A percentile compares a stretch with the other conserved stretches of the same genome.
Evolutionary conservation across 352 stramenopile species (phyloP).

Genomic region (Globisporangium uncinulatum): DNA sequence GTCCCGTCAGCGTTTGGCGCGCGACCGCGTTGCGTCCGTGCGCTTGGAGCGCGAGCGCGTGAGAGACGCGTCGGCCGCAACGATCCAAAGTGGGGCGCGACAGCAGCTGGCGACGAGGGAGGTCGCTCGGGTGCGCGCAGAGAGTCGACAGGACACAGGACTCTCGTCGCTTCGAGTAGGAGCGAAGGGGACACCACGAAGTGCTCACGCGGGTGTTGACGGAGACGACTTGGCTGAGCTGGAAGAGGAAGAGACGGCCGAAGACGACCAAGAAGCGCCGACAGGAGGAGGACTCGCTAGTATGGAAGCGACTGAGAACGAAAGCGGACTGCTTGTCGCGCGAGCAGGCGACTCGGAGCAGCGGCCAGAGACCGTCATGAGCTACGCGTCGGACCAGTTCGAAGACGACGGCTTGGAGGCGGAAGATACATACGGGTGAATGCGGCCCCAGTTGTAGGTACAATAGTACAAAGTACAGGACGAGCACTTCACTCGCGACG

Average conservation of each 20-base stretch:
- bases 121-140: constrained; percentile 22
- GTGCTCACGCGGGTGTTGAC: neutral
- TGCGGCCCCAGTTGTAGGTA: neutral
- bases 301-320: neutral
- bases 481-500: neutral
- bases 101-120: constrained; percentile 39
- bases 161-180: constrained; percentile 9
- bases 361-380: constrained; percentile 50
- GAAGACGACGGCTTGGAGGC: constrained; percentile 44
- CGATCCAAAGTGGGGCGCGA: constrained; percentile 32
- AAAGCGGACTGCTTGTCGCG: neutral
- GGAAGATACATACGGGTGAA: constrained; percentile 18
- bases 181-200: neutral
- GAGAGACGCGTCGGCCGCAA: constrained; percentile 14
- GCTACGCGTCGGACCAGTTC: constrained; percentile 56
- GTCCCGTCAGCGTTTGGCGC: constrained; percentile 23
- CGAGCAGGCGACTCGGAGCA: neutral
- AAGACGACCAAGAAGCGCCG: too few species aligned
- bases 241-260: neutral
- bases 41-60: constrained; percentile 12
- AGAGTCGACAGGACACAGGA: constrained; percentile 24
- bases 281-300: neutral
- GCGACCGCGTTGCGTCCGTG: constrained; percentile 23
- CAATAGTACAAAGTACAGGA: neutral
- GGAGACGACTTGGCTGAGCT: neutral